phyloP scores from a whole-genome alignment of 352 stramenopile genomes.

The Phytophthora meadii region DNA sequence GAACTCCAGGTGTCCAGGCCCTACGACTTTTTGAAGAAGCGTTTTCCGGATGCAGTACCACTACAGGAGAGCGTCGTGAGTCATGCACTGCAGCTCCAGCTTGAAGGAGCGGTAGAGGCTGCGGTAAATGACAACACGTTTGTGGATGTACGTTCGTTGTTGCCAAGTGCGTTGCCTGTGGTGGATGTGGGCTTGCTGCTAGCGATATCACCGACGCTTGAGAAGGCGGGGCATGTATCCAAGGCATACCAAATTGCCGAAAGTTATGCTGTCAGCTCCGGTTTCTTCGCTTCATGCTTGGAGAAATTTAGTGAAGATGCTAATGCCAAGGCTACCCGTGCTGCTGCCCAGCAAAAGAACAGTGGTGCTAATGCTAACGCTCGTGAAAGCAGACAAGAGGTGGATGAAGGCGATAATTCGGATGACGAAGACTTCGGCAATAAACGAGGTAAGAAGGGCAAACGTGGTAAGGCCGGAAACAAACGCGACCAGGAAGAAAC shows the following conservation, averaged over 20 bases:
- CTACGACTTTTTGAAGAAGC: conserved; percentile 78
- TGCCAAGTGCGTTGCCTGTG: conserved; percentile 64
- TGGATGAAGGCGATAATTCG: conserved; percentile 42
- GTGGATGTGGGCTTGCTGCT: conserved; percentile 61
- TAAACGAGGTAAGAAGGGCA: conserved; percentile 57
- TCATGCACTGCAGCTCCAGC: conserved; percentile 59
- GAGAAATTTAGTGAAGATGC: conserved; percentile 67
- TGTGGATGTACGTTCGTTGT: conserved; percentile 61
- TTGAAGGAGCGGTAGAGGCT: conserved; percentile 78
- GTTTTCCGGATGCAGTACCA: conserved; percentile 71
- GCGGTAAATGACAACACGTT: conserved; percentile 72
- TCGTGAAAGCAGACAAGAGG: conserved; percentile 31
- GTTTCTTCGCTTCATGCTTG: conserved; percentile 53
- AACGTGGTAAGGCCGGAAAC: conserved; percentile 44
- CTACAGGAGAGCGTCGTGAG: conserved; percentile 76
- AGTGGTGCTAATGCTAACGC: conserved; percentile 2
- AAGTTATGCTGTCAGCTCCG: conserved; percentile 67
- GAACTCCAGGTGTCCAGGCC: conserved; percentile 71
- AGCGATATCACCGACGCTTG: conserved; percentile 46
- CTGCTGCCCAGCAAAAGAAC: conserved; percentile 42
- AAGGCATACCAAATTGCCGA: conserved; percentile 62
- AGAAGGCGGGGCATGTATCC: conserved; percentile 30
- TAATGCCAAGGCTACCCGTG: conserved; percentile 42
- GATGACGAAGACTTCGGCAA: conserved; percentile 47
- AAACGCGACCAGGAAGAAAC: conserved; percentile 42